These are phyloP conservation scores for Teunomyces pallodes DNA, from an alignment of 805 yeast genomes.

Conservation along the genomic window DNA sequence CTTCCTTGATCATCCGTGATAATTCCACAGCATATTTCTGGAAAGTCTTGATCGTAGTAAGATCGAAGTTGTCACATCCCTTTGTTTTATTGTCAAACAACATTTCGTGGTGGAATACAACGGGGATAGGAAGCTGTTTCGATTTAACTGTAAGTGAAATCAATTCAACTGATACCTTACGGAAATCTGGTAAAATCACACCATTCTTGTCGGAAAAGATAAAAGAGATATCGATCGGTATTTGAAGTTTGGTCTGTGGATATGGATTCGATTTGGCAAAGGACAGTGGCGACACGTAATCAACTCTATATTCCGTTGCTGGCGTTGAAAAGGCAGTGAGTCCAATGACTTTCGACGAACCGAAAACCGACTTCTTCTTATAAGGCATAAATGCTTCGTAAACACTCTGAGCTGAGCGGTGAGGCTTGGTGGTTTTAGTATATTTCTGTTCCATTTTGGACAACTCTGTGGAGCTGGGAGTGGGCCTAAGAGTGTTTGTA, in stretches of 20 bases:
- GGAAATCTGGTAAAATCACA: conserved; percentile 23
- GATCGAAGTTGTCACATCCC: conserved; percentile 28
- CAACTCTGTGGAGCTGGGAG: conserved; percentile 22
- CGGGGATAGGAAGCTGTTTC: conserved; percentile 31
- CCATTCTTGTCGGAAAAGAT: conserved; percentile 18
- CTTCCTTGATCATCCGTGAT: conserved; percentile 19
- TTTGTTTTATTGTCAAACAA: conserved; percentile 29
- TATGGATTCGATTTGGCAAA: conserved; percentile 9
- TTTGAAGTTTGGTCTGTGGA: conserved; percentile 16
- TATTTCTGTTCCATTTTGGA: conserved; percentile 30
- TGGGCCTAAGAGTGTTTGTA: conserved; percentile 10
- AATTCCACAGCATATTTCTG: conserved; percentile 31
- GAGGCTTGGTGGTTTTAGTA: conserved; percentile 15
- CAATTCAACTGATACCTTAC: conserved; percentile 28
- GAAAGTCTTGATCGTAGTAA: conserved; percentile 30
- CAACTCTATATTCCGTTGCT: conserved; percentile 23
- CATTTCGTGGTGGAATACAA: conserved; percentile 35
- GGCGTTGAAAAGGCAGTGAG: conserved; percentile 34
- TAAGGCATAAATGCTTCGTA: conserved; percentile 33
- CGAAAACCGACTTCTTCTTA: conserved; percentile 28
- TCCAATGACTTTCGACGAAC: conserved; percentile 30
- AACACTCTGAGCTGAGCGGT: conserved; percentile 7
- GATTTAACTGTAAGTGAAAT: conserved; percentile 30
- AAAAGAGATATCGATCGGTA: conserved; percentile 32
- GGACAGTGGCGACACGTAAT: conserved; percentile 21